A percentile compares a stretch with the other conserved stretches of the same genome.
Conservation (phyloP, 192 early-diverging fungal species). For the Coemansia sp. region DNA sequence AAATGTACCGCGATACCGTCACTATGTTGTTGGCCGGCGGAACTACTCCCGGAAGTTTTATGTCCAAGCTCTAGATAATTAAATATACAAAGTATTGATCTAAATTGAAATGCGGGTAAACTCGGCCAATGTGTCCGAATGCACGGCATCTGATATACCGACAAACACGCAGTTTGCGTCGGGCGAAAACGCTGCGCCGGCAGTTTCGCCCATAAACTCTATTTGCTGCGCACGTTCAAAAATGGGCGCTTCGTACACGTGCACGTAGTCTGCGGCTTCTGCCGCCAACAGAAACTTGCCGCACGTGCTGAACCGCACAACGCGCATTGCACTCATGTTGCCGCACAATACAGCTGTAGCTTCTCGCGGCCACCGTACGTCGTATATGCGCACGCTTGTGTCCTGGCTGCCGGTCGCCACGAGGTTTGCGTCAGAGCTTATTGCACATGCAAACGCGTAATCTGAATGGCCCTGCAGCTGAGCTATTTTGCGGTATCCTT, state of each 20-base stretch:
- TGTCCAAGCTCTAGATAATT: slow-evolving; percentile 45
- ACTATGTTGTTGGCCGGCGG: slow-evolving; percentile 31
- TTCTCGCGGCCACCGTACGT: slow-evolving; percentile 35
- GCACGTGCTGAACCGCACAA: slow-evolving; percentile 36
- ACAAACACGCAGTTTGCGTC: slow-evolving; percentile 47
- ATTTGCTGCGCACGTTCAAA: slow-evolving; percentile 37
- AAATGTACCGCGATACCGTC: slow-evolving; percentile 64
- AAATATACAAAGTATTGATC: neutral
- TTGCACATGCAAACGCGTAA: slow-evolving; percentile 42
- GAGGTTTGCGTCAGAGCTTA: slow-evolving; percentile 44
- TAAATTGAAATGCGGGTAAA: slow-evolving; percentile 4
- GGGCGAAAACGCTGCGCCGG: slow-evolving; percentile 47
- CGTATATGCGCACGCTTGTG: slow-evolving; percentile 47
- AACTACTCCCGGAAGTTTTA: slow-evolving; percentile 29
- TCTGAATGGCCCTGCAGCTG: slow-evolving; percentile 42
- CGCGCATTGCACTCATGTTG: slow-evolving; percentile 47
- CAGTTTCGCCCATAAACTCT: slow-evolving; percentile 50
- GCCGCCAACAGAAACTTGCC: slow-evolving; percentile 42
- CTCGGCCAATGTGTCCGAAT: slow-evolving; percentile 33
- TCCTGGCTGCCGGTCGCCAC: slow-evolving; percentile 56
- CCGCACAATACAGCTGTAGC: slow-evolving; percentile 33
- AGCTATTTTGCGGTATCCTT: slow-evolving; percentile 3
- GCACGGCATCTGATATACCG: slow-evolving; percentile 42
- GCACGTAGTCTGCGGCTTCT: slow-evolving; percentile 55
- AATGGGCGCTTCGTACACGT: slow-evolving; percentile 29